phyloP scores from a whole-genome alignment of 768 basidiomycete genomes.

The Naganishia onofrii region DNA sequence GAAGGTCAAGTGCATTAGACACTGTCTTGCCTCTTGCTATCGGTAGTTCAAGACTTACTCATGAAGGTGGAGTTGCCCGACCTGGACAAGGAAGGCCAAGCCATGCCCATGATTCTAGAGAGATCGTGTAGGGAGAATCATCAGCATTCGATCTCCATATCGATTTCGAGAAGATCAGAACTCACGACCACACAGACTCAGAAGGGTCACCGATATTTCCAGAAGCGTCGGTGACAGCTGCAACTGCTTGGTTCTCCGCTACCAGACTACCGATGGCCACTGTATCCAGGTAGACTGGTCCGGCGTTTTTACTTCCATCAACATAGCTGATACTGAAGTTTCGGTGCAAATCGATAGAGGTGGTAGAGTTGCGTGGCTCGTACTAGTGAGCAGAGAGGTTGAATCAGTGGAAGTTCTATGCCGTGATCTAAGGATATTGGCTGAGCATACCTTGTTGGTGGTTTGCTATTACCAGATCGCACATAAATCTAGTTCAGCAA shows the following conservation, averaged over 20 bases:
- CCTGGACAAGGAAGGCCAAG: slow-evolving; percentile 20
- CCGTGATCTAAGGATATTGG: neutral
- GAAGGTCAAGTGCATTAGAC: neutral
- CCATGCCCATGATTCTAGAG: slow-evolving; percentile 30
- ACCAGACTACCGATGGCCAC: slow-evolving; percentile 9
- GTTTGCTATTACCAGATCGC: neutral
- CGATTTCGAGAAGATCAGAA: neutral
- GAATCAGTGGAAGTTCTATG: neutral
- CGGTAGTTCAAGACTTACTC: neutral
- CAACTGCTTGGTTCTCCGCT: slow-evolving; percentile 22
- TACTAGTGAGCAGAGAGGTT: neutral
- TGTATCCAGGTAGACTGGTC: slow-evolving; percentile 15
- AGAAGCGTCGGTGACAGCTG: neutral
- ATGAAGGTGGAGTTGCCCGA: slow-evolving; percentile 22
- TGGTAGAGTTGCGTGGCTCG: slow-evolving; percentile 12
- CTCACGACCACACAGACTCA: slow-evolving; percentile 5
- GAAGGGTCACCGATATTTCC: neutral
- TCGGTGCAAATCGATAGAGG: neutral
- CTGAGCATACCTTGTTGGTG: neutral
- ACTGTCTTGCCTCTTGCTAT: neutral
- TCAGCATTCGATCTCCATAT: neutral
- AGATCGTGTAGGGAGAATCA: neutral
- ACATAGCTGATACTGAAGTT: slow-evolving; percentile 22
- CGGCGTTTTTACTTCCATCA: slow-evolving; percentile 5
- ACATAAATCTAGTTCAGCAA: no score